A percentile compares a stretch with the other conserved stretches of the same genome.
Conservation (phyloP, 2,329 filamentous ascomycete genomes). For the Blastomyces emzantsi region DNA sequence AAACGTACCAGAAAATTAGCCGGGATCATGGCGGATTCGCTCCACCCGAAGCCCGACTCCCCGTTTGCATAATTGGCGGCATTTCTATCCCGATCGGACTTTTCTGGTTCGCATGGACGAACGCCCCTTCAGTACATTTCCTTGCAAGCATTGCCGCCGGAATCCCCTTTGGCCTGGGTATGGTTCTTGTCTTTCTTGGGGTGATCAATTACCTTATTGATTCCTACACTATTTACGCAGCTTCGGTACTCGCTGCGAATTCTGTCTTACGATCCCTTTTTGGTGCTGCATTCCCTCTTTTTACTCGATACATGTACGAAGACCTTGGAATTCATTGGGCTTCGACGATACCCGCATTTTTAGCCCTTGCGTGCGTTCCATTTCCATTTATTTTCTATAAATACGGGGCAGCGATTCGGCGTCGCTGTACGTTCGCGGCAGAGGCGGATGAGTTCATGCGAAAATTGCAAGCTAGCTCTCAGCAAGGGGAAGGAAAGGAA, state of each 20-base stretch:
- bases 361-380: conserved; percentile 61
- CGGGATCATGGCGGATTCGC: conserved; percentile 46
- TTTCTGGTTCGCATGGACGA: conserved; percentile 63
- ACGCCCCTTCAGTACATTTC: conserved; percentile 48
- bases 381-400: conserved; percentile 69
- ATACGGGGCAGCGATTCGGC: conserved; percentile 56
- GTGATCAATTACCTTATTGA: conserved; percentile 61
- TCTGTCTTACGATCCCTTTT: conserved; percentile 70
- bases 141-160: conserved; percentile 42
- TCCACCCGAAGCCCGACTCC: conserved; percentile 58
- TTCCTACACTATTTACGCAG: conserved; percentile 64
- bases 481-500: conserved; percentile 6
- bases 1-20: conserved; percentile 42
- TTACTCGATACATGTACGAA: conserved; percentile 45
- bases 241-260: conserved; percentile 66
- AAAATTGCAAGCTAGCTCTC: conserved; percentile 27
- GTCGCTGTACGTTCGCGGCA: conserved; percentile 60
- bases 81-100: conserved; percentile 54
- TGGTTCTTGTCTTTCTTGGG: conserved; percentile 54
- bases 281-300: conserved; percentile 71
- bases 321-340: conserved; percentile 68
- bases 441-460: conserved; percentile 55
- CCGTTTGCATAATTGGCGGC: conserved; percentile 53
- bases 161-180: conserved; percentile 49
- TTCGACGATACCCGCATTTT: conserved; percentile 61